Percentiles rank a stretch among this genome's conserved stretches.
phyloP scores from a whole-genome alignment of 2,329 filamentous ascomycete species.

The Arthrobotrys conoides region DNA sequence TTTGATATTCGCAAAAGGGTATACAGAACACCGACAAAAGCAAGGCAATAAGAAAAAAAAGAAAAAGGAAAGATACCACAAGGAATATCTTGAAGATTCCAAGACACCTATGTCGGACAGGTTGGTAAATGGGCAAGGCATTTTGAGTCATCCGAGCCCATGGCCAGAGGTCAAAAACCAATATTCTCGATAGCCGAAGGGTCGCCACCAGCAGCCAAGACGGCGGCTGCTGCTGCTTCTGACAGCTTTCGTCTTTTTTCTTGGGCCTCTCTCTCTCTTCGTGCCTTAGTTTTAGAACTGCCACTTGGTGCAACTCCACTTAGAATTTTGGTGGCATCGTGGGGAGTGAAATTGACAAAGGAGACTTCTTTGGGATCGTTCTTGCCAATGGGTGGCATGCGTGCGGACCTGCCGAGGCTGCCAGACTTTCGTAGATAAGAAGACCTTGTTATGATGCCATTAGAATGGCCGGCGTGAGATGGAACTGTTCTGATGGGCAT shows the following conservation, averaged over 20 bases:
- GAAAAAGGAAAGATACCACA: constrained; percentile 13
- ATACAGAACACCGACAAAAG: constrained; percentile 46
- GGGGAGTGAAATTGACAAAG: constrained; percentile 92
- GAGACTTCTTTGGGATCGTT: constrained; percentile 67
- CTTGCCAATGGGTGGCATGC: constrained; percentile 57
- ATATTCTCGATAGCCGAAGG: constrained; percentile 64
- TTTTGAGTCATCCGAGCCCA: constrained; percentile 26
- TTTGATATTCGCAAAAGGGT: constrained; percentile 58
- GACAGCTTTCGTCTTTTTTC: constrained; percentile 80
- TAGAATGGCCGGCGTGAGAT: constrained; percentile 46
- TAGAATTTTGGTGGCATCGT: constrained; percentile 83
- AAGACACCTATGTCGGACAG: constrained; percentile 36
- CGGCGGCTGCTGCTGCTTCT: constrained; percentile 78
- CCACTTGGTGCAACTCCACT: constrained; percentile 92
- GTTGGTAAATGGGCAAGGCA: constrained; percentile 12
- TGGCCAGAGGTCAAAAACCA: constrained; percentile 48
- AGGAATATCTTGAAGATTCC: constrained; percentile 30
- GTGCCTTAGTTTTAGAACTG: constrained; percentile 92
- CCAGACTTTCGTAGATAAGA: constrained; percentile 55
- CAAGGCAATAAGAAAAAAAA: constrained; percentile 22
- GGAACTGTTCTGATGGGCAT: constrained; percentile 59
- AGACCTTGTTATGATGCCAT: constrained; percentile 47
- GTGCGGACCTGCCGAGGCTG: constrained; percentile 61
- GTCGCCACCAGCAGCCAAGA: constrained; percentile 80
- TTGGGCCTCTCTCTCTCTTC: constrained; percentile 86